These are phyloP conservation scores for Populus davidiana DNA, from an alignment of 345 rosid genomes.

Conservation along the genomic window DNA sequence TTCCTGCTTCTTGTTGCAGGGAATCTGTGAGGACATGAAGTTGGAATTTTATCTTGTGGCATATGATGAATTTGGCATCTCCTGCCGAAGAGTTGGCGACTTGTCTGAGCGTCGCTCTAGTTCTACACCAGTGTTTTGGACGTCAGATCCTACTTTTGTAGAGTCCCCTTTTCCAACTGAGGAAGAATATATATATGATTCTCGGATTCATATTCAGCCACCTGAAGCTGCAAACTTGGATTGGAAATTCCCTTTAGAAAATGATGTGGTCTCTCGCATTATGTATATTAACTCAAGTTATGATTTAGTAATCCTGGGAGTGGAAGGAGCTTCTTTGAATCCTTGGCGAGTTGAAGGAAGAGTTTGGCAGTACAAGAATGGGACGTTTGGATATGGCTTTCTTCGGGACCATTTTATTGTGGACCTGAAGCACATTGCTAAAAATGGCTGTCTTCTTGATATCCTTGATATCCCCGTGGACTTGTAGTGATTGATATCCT, in stretches of 20 bases:
- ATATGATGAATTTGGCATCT: conserved; percentile 69
- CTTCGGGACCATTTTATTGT: conserved; percentile 57
- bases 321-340: conserved; percentile 32
- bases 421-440: conserved; percentile 62
- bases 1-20: conserved; percentile 48
- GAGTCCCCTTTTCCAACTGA: conserved; percentile 49
- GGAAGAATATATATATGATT: conserved; percentile 52
- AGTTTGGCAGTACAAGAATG: conserved; percentile 74
- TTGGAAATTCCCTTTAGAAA: conserved; percentile 15
- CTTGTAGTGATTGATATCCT: conserved; percentile 17
- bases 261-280: conserved; percentile 45
- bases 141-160: conserved; percentile 42
- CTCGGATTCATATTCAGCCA: conserved; percentile 46
- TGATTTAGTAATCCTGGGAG: conserved; percentile 44
- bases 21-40: conserved; percentile 55
- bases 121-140: conserved; percentile 68
- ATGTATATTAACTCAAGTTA: conserved; percentile 62
- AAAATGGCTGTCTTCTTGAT: conserved; percentile 58
- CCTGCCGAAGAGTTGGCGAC: conserved; percentile 70
- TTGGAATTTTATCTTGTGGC: conserved; percentile 70
- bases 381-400: conserved; percentile 80
- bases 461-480: conserved; percentile 40
- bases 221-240: conserved; percentile 23
- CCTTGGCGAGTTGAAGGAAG: conserved; percentile 60
- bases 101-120: conserved; percentile 41